Evolutionary conservation across 2,329 filamentous ascomycete species (phyloP).

Genomic region (Mycosphaerella arachidis): DNA sequence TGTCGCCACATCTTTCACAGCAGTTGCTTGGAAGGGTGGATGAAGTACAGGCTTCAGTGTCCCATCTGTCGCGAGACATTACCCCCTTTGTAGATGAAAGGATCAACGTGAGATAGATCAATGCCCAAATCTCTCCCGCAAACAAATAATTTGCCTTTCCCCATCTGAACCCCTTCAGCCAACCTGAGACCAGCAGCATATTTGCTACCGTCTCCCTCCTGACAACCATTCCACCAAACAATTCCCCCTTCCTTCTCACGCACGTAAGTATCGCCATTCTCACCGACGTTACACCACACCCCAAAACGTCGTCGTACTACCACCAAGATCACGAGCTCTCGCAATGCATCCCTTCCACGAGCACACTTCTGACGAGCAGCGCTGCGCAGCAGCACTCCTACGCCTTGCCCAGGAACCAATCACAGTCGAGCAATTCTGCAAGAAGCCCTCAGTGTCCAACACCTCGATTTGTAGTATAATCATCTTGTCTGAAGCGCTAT

Average conservation of each 20-base stretch:
- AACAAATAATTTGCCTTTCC: background rate
- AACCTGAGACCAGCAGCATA: background rate
- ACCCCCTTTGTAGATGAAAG: slow-evolving; percentile 61
- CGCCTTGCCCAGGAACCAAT: background rate
- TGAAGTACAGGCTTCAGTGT: slow-evolving; percentile 87
- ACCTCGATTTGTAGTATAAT: background rate
- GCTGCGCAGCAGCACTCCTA: background rate
- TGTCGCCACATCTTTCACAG: slow-evolving; percentile 96
- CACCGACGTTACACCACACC: background rate
- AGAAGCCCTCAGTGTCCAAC: background rate
- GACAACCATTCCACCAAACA: background rate
- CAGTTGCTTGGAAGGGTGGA: slow-evolving; percentile 88
- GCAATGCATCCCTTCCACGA: background rate
- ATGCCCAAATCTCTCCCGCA: background rate
- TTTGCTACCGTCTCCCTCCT: background rate
- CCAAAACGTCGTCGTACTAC: background rate
- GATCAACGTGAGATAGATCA: background rate
- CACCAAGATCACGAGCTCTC: too few species aligned
- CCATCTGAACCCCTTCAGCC: background rate
- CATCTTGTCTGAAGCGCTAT: slow-evolving; percentile 12
- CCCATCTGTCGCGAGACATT: slow-evolving; percentile 89
- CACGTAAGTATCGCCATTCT: background rate
- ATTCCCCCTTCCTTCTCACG: background rate
- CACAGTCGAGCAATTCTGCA: background rate
- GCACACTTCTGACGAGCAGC: background rate